Conservation (phyloP, 2,329 filamentous ascomycete genomes). For the Blastomyces silverae region DNA sequence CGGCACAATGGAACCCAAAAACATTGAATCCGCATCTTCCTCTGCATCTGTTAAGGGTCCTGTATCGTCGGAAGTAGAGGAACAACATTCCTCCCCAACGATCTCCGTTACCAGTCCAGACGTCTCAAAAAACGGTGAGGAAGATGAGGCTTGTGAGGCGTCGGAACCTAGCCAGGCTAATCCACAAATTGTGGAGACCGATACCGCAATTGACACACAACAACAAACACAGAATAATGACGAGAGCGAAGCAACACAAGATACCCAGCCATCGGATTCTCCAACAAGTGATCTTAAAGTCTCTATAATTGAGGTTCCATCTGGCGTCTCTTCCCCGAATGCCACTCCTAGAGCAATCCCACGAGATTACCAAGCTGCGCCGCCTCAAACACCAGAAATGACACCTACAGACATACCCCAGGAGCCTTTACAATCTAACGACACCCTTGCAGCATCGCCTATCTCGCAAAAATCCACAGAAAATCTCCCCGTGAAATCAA, state of each 20-base stretch:
- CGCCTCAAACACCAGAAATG: slow-evolving; percentile 14
- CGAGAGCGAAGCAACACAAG: background rate
- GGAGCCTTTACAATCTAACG: background rate
- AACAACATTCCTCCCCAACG: slow-evolving; percentile 2
- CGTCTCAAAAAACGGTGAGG: background rate
- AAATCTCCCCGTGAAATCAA: slow-evolving; percentile 18
- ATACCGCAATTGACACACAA: slow-evolving; percentile 1
- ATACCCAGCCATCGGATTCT: background rate
- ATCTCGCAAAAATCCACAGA: slow-evolving; percentile 16
- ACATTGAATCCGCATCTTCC: slow-evolving; percentile 17
- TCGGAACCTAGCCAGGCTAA: slow-evolving; percentile 2
- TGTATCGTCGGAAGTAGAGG: background rate
- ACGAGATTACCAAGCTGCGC: slow-evolving; percentile 19
- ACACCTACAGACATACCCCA: background rate
- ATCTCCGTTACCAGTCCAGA: background rate
- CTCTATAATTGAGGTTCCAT: slow-evolving; percentile 1
- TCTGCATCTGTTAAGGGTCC: slow-evolving; percentile 11
- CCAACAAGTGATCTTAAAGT: slow-evolving; percentile 1
- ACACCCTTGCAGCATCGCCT: background rate
- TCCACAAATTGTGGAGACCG: slow-evolving; percentile 5
- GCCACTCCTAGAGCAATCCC: slow-evolving; percentile 19
- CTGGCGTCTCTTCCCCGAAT: slow-evolving; percentile 18
- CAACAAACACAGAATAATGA: background rate
- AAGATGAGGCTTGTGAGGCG: background rate
- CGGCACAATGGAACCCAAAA: slow-evolving; percentile 21